A percentile compares a stretch with the other conserved stretches of the same genome.
Conservation (phyloP, 2,329 filamentous ascomycete genomes). For the Calycina herbarum region DNA sequence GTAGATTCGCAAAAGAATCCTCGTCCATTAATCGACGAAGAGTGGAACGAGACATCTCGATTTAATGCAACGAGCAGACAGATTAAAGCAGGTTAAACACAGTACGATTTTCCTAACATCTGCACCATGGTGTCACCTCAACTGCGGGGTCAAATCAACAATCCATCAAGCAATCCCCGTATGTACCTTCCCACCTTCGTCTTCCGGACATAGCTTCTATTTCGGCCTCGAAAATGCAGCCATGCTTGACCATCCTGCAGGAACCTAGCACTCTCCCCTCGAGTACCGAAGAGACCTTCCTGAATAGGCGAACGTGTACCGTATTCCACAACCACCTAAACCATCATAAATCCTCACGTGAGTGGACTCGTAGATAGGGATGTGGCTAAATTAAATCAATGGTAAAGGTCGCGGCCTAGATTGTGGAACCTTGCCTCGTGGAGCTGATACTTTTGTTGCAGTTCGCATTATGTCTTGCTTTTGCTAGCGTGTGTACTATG, state of each 20-base stretch:
- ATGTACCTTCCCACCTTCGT: conserved; percentile 1
- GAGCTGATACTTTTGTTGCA: conserved; percentile 13
- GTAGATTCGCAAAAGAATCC: background rate
- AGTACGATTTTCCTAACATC: background rate
- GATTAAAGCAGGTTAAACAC: background rate
- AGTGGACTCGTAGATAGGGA: background rate
- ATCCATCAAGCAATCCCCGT: background rate
- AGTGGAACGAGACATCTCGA: background rate
- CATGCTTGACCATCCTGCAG: conserved; percentile 1
- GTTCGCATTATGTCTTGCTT: conserved; percentile 17
- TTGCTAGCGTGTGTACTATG: conserved; percentile 4
- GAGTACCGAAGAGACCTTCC: conserved; percentile 12
- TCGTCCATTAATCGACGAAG: background rate
- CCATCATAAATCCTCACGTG: background rate
- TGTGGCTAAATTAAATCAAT: background rate
- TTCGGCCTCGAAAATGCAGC: background rate
- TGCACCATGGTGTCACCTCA: conserved; percentile 3
- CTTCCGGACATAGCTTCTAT: background rate
- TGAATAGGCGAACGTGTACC: background rate
- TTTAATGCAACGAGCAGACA: background rate
- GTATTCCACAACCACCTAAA: background rate
- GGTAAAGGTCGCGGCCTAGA: background rate
- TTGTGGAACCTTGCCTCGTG: background rate
- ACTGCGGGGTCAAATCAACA: conserved; percentile 9
- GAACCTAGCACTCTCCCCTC: conserved; percentile 2